Conservation (phyloP, 441 rosid species). For the Viola pubescens region DNA sequence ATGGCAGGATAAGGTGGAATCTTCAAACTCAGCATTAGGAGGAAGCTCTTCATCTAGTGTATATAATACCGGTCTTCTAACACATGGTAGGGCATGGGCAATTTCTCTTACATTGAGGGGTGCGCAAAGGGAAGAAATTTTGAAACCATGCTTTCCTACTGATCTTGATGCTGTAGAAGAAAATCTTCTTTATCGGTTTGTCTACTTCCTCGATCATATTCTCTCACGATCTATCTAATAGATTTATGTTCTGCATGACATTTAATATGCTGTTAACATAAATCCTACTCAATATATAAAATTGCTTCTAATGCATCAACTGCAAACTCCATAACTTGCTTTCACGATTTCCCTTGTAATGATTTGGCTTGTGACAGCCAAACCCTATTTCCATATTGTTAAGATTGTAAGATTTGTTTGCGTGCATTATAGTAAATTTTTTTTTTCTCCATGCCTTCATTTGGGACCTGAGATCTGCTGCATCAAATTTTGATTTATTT, state of each 20-base stretch:
- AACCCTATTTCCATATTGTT: not conserved
- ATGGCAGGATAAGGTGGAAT: slow-evolving; percentile 44
- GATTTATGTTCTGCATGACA: slow-evolving; percentile 8
- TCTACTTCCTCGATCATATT: slow-evolving; percentile 12
- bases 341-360: not conserved
- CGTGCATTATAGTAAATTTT: too few relatives aligned
- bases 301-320: not conserved
- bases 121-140: slow-evolving; percentile 44
- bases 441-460: not conserved
- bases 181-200: slow-evolving; percentile 67
- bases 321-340: not conserved
- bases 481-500: slow-evolving; percentile 1
- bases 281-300: not conserved
- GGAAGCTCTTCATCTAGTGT: slow-evolving; percentile 29
- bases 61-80: slow-evolving; percentile 37
- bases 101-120: slow-evolving; percentile 55
- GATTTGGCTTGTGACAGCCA: not conserved
- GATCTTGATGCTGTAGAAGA: slow-evolving; percentile 28
- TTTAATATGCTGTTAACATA: not conserved
- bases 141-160: slow-evolving; percentile 40
- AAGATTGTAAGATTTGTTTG: too few relatives aligned
- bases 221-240: not conserved
- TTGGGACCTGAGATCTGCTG: not conserved
- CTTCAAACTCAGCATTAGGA: slow-evolving; percentile 37
- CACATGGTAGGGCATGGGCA: slow-evolving; percentile 79